Percentiles rank a stretch among this genome's conserved stretches.
phyloP scores from a whole-genome alignment of 2,329 filamentous ascomycete genomes.

The Beauveria caledonica region DNA sequence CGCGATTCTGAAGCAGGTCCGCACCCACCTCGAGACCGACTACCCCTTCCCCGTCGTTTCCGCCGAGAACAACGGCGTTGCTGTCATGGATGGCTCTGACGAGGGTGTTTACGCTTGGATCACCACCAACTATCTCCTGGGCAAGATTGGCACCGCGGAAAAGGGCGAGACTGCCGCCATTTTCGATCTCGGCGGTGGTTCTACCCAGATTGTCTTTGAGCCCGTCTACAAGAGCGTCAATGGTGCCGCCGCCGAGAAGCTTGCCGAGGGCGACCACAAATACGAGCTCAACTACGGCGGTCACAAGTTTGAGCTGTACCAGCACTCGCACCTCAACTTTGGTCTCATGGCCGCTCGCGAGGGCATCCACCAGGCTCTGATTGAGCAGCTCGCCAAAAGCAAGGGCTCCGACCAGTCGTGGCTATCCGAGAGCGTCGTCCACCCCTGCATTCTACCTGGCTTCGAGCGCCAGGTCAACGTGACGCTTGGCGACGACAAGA shows the following conservation, averaged over 20 bases:
- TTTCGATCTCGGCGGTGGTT: constrained; percentile 93
- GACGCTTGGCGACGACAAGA: constrained; percentile 52
- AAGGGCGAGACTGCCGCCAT: constrained; percentile 85
- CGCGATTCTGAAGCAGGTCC: constrained; percentile 78
- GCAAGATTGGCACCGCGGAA: constrained; percentile 92
- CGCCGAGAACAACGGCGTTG: constrained; percentile 74
- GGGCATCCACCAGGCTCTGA: constrained; percentile 67
- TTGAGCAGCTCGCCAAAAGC: constrained; percentile 62
- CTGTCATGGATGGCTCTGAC: constrained; percentile 95
- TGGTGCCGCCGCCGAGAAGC: constrained; percentile 76
- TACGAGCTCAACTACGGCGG: constrained; percentile 88
- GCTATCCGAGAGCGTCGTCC: constrained; percentile 62
- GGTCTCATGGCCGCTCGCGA: constrained; percentile 93
- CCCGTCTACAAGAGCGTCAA: constrained; percentile 74
- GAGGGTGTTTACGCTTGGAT: constrained; percentile 99
- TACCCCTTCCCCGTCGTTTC: constrained; percentile 95
- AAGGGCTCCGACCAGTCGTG: constrained; percentile 55
- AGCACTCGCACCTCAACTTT: constrained; percentile 96
- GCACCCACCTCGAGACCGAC: constrained; percentile 71
- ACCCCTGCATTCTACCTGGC: constrained; percentile 81
- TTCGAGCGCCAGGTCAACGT: constrained; percentile 68
- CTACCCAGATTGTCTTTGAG: constrained; percentile 97
- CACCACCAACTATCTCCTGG: constrained; percentile 95
- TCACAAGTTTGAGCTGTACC: constrained; percentile 85
- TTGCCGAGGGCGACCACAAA: constrained; percentile 90